phyloP scores from a whole-genome alignment of 352 stramenopile genomes.

The Globisporangium acanthophoron region DNA sequence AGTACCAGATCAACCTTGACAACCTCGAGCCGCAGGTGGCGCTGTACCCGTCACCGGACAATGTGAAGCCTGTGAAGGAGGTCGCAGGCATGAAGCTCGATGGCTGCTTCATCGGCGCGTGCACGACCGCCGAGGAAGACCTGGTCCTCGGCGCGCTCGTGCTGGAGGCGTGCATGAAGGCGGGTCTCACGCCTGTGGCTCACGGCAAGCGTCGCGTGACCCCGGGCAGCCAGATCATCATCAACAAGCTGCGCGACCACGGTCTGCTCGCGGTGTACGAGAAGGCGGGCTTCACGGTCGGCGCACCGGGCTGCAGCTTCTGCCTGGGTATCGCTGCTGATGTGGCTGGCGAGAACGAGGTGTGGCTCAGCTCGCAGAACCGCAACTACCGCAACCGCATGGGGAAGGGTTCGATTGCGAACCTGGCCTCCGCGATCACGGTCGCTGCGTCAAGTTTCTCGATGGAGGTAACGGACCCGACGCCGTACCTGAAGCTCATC shows the following conservation, averaged over 20 bases:
- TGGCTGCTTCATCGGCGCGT: conserved; percentile 82
- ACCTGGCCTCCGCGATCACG: conserved; percentile 75
- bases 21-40: conserved; percentile 70
- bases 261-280: conserved; percentile 76
- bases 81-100: conserved; percentile 73
- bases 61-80: conserved; percentile 61
- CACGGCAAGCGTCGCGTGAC: conserved; percentile 73
- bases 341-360: conserved; percentile 73
- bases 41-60: conserved; percentile 77
- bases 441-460: conserved; percentile 79
- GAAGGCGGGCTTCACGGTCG: conserved; percentile 71
- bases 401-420: conserved; percentile 78
- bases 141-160: conserved; percentile 74
- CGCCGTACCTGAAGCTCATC: conserved; percentile 66
- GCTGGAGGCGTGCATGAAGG: conserved; percentile 67
- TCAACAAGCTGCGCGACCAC: conserved; percentile 67
- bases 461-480: conserved; percentile 77
- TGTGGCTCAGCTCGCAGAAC: conserved; percentile 83
- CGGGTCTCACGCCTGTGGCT: conserved; percentile 50
- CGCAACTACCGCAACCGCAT: conserved; percentile 88
- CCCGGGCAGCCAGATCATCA: conserved; percentile 20
- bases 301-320: conserved; percentile 74
- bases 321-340: conserved; percentile 81
- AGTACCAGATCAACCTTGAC: conserved; percentile 71
- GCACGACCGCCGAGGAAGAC: conserved; percentile 79